Base-by-base conservation (phyloP, 306 rosid genomes). In the Clitoria ternatea region DNA sequence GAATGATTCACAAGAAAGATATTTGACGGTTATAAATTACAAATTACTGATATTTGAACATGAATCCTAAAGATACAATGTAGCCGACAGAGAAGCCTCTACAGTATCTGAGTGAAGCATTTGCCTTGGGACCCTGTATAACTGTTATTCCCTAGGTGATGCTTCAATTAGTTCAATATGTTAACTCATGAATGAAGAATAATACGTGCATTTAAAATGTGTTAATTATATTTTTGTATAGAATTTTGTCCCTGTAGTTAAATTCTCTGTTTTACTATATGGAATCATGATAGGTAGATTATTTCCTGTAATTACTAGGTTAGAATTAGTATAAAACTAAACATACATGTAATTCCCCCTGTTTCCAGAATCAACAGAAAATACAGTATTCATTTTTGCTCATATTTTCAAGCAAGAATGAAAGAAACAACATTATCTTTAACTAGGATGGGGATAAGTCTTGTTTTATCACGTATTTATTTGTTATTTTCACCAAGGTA, bases 11-110 rank as follows among this genome's bases (percentile, higher is more conserved):
- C 2, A 23, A 61, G 11, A 7, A 63, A 61, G 66, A 62, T 48
- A 68, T 30, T 42, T 22, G 12, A 54, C 43, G 14, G 17, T 26
- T 40, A 11, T 61, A 63, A 24, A 43, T 73, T 29, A 66, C 11
- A 59, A 14, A 26, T 39, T 42, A 74, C 22, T 10, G 22, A 66
- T 19, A 15, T 11, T 33, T 64, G 49, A 71, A 55, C 32, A 64
- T 45, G 59, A 66, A 67, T 49, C 54, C 53, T 30, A 49, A 66
- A 45, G 40, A 65, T 69, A 8, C 22, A 52, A 50, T 35, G 26
- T 5, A 52, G 63, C 50, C 27, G 4, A 36, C 6, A 69, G 52
- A 22, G 37, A 13, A 30, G 39, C 32, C 33, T 32, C 12, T 17
- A 47, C 12, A n/a, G 22, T 8, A 22, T 52, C 9, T 5, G 26